phyloP scores from a whole-genome alignment of 495 filamentous ascomycete genomes.

The Penicillium simplicissimum region DNA sequence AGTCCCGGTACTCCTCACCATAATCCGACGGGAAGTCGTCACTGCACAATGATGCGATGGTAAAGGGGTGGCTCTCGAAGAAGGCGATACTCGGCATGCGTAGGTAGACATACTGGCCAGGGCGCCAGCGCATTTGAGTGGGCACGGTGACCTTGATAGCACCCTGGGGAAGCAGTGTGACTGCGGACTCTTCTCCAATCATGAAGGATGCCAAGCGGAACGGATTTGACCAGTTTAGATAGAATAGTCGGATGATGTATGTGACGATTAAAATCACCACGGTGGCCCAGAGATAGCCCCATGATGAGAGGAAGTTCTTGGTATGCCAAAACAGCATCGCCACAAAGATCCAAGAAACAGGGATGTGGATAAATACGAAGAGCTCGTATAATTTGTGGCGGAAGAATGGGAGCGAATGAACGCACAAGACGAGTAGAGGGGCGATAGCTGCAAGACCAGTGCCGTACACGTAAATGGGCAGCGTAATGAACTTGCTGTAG shows the following conservation, averaged over 20 bases:
- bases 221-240: constrained; percentile 85
- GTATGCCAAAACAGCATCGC: constrained; percentile 95
- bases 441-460: constrained; percentile 85
- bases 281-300: constrained; percentile 85
- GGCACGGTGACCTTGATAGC: constrained; percentile 92
- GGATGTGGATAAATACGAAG: constrained; percentile 79
- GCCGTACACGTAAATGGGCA: constrained; percentile 71
- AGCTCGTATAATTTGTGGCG: constrained; percentile 72
- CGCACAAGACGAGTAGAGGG: constrained; percentile 76
- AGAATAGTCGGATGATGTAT: constrained; percentile 65
- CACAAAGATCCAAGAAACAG: constrained; percentile 76
- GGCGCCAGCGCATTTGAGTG: constrained; percentile 88
- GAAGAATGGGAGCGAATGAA: constrained; percentile 75
- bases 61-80: constrained; percentile 94
- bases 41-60: constrained; percentile 86
- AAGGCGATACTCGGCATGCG: constrained; percentile 88
- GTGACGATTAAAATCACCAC: constrained; percentile 74
- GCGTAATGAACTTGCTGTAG: constrained; percentile 64
- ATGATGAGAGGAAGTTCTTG: constrained; percentile 86
- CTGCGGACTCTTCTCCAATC: constrained; percentile 82
- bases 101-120: constrained; percentile 93
- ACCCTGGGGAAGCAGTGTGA: constrained; percentile 86
- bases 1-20: constrained; percentile 81
- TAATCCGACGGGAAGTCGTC: constrained; percentile 87
- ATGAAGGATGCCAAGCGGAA: constrained; percentile 70